Conservation (phyloP, 805 yeast genomes). For the Metschnikowia orientalis region DNA sequence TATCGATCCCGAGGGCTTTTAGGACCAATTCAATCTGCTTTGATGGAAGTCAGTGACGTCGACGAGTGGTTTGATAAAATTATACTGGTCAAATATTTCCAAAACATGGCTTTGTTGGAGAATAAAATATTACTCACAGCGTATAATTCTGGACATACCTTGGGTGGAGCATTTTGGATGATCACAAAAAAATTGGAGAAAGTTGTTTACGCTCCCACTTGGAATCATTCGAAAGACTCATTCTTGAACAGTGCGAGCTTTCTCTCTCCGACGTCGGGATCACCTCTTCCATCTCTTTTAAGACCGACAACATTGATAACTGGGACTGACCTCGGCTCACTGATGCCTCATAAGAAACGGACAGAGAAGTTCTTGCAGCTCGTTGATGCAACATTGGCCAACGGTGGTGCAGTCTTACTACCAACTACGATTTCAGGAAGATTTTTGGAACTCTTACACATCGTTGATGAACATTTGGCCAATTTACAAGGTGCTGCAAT, state of each 20-base stretch:
- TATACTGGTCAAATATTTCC: conserved; percentile 69
- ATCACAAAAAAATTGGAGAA: conserved; percentile 70
- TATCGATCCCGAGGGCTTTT: conserved; percentile 69
- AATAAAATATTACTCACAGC: conserved; percentile 71
- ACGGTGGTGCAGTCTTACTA: conserved; percentile 76
- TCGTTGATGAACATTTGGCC: conserved; percentile 64
- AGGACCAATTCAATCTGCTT: conserved; percentile 61
- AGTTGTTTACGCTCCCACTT: conserved; percentile 81
- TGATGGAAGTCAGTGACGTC: conserved; percentile 64
- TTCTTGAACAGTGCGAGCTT: conserved; percentile 71
- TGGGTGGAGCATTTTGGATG: conserved; percentile 93
- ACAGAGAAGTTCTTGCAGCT: conserved; percentile 59
- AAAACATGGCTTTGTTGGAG: conserved; percentile 61
- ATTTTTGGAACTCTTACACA: conserved; percentile 69
- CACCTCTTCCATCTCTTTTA: conserved; percentile 56
- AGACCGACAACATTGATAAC: conserved; percentile 85
- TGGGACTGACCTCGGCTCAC: conserved; percentile 62
- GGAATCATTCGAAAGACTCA: conserved; percentile 92
- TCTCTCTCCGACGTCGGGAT: conserved; percentile 48
- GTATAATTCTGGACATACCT: conserved; percentile 83
- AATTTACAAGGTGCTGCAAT: conserved; percentile 43
- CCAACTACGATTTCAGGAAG: conserved; percentile 83
- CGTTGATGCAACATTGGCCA: conserved; percentile 60
- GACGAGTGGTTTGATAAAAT: conserved; percentile 77
- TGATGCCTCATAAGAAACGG: conserved; percentile 56